Conservation (phyloP, 2,329 filamentous ascomycete genomes). For the Colletotrichum filicis region DNA sequence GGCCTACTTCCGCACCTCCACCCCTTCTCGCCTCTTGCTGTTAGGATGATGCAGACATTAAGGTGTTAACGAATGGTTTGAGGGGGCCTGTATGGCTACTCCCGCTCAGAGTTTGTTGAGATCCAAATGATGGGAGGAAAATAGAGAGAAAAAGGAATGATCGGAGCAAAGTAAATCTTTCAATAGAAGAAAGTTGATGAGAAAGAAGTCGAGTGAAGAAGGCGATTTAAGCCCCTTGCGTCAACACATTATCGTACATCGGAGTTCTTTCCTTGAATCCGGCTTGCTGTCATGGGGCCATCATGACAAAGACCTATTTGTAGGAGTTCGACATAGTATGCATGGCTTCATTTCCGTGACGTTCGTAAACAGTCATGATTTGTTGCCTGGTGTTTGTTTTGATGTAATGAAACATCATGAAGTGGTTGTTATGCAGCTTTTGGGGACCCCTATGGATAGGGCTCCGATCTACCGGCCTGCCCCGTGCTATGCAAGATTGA, state of each 20-base stretch:
- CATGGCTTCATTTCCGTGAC: constrained; percentile 21
- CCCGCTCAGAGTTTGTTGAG: background rate
- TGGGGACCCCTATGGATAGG: background rate
- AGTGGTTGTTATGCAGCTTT: background rate
- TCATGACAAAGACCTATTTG: background rate
- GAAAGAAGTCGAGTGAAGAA: background rate
- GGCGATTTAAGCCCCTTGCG: constrained; percentile 4
- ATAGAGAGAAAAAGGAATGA: background rate
- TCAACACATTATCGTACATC: constrained; percentile 31
- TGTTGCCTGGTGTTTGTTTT: constrained; percentile 10
- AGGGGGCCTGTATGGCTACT: constrained; percentile 4
- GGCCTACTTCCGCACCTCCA: background rate
- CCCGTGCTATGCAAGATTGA: background rate
- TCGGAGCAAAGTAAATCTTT: background rate
- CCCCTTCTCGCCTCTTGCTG: background rate
- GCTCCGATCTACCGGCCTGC: background rate
- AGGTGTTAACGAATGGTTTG: constrained; percentile 17
- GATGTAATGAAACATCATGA: constrained; percentile 2
- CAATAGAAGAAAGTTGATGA: background rate
- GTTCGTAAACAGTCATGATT: constrained; percentile 26
- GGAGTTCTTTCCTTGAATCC: background rate
- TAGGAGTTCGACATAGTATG: background rate
- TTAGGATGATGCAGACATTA: constrained; percentile 19
- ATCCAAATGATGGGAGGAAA: background rate
- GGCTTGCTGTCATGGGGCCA: constrained; percentile 1